phyloP scores from a whole-genome alignment of 2,329 filamentous ascomycete genomes.

The Neofusicoccum parvum region DNA sequence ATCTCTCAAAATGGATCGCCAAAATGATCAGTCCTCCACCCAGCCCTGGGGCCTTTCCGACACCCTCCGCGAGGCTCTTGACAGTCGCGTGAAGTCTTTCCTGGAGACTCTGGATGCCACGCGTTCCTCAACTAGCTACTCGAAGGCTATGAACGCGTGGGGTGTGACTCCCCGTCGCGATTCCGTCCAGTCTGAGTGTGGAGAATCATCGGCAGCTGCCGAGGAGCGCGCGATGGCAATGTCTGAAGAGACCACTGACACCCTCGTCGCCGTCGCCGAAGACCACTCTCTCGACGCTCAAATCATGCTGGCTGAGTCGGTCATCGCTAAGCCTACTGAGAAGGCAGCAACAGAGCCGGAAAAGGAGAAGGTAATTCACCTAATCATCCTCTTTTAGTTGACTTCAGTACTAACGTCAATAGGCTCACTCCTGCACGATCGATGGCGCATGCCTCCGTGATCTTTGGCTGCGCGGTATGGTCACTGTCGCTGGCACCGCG shows the following conservation, averaged over 20 bases:
- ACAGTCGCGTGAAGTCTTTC: slow-evolving; percentile 10
- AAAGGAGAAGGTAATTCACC: neutral
- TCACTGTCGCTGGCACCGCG: neutral
- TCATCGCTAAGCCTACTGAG: neutral
- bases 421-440: slow-evolving; percentile 17
- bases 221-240: slow-evolving; percentile 1
- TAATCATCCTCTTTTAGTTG: neutral
- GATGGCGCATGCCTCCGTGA: slow-evolving; percentile 18
- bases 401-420: neutral
- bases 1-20: slow-evolving; percentile 2
- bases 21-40: slow-evolving; percentile 1
- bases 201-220: neutral
- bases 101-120: slow-evolving; percentile 10
- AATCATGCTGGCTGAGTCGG: neutral
- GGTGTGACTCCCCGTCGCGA: slow-evolving; percentile 3
- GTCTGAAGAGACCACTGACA: neutral
- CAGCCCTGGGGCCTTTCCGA: slow-evolving; percentile 12
- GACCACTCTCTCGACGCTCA: slow-evolving; percentile 9
- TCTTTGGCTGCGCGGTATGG: slow-evolving; percentile 18
- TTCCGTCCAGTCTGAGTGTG: neutral
- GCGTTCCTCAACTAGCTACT: neutral
- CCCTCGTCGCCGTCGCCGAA: neutral
- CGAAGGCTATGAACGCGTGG: slow-evolving; percentile 18
- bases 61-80: slow-evolving; percentile 11
- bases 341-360: neutral